phyloP scores from a whole-genome alignment of 106 monocot species.

The Apostasia shenzhenica region DNA sequence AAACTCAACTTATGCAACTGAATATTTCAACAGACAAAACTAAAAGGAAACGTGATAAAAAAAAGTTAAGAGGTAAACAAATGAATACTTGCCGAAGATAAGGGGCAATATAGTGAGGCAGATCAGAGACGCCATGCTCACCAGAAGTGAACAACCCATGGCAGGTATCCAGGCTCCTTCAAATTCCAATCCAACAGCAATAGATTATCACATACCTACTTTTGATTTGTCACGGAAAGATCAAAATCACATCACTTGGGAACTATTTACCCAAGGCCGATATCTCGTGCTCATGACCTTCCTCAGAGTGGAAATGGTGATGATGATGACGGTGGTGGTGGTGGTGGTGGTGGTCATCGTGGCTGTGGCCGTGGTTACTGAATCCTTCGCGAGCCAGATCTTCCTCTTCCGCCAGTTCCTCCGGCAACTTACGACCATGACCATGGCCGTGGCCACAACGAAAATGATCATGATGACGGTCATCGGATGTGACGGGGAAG shows the following conservation, averaged over 20 bases:
- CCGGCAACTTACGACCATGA: slow-evolving; percentile 55
- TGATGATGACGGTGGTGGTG: slow-evolving; percentile 3
- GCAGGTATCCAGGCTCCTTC: slow-evolving; percentile 76
- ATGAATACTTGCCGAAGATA: slow-evolving; percentile 33
- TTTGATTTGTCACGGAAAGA: background rate
- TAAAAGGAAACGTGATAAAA: slow-evolving; percentile 1
- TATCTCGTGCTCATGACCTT: slow-evolving; percentile 11
- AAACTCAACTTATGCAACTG: background rate
- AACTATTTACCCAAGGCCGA: slow-evolving; percentile 32
- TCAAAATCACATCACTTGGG: background rate
- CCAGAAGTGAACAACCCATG: slow-evolving; percentile 94
- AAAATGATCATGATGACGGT: slow-evolving; percentile 20
- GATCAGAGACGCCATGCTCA: slow-evolving; percentile 74
- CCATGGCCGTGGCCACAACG: slow-evolving; percentile 25
- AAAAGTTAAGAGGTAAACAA: background rate
- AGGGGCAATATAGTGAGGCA: slow-evolving; percentile 50
- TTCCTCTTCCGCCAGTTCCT: slow-evolving; percentile 91
- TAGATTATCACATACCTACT: background rate
- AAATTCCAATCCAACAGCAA: background rate
- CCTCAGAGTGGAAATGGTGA: slow-evolving; percentile 13
- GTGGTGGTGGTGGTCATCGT: slow-evolving; percentile 21
- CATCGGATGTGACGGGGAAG: slow-evolving; percentile 6
- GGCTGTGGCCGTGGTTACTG: slow-evolving; percentile 20
- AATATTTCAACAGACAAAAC: slow-evolving; percentile 4
- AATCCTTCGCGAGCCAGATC: slow-evolving; percentile 52